phyloP scores from a whole-genome alignment of 768 basidiomycete genomes.

The Leucogyrophana mollusca region DNA sequence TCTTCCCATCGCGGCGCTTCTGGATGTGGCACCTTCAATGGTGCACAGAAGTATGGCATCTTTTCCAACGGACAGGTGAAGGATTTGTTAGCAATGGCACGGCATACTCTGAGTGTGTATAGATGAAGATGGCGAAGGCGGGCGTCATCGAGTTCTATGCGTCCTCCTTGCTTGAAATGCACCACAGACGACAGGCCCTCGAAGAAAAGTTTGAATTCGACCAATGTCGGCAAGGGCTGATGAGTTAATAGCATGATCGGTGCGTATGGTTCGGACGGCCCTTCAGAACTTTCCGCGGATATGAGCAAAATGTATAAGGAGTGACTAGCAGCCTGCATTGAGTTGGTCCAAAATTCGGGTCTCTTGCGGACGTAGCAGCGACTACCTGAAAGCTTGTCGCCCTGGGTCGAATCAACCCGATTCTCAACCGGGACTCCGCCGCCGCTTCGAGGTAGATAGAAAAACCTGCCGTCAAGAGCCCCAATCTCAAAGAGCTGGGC shows the following conservation, averaged over 20 bases:
- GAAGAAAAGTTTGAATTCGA: slow-evolving; percentile 59
- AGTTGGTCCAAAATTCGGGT: slow-evolving; percentile 68
- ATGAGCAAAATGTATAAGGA: slow-evolving; percentile 40
- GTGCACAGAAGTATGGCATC: slow-evolving; percentile 68
- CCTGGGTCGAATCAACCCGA: slow-evolving; percentile 7
- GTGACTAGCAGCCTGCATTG: slow-evolving; percentile 21
- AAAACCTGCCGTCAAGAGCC: slow-evolving; percentile 49
- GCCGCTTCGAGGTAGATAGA: slow-evolving; percentile 32
- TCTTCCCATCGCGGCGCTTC: slow-evolving; percentile 24
- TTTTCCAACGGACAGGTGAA: slow-evolving; percentile 52
- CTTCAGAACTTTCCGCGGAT: slow-evolving; percentile 24
- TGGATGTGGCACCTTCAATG: slow-evolving; percentile 40
- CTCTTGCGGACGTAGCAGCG: slow-evolving; percentile 55
- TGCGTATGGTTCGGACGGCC: slow-evolving; percentile 37
- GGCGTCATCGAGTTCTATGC: slow-evolving; percentile 46
- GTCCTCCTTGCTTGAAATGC: slow-evolving; percentile 43
- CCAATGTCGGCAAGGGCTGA: slow-evolving; percentile 58
- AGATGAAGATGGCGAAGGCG: slow-evolving; percentile 48
- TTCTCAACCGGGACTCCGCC: slow-evolving; percentile 5
- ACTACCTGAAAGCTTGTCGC: slow-evolving; percentile 39
- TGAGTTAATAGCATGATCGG: slow-evolving; percentile 69
- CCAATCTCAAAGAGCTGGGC: slow-evolving; percentile 46
- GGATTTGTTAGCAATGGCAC: slow-evolving; percentile 67
- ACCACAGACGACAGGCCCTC: slow-evolving; percentile 45
- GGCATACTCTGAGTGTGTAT: slow-evolving; percentile 65